A percentile compares a stretch with the other conserved stretches of the same genome.
phyloP scores from a whole-genome alignment of 257 asterid species.

The Fraxinus cuspidata region DNA sequence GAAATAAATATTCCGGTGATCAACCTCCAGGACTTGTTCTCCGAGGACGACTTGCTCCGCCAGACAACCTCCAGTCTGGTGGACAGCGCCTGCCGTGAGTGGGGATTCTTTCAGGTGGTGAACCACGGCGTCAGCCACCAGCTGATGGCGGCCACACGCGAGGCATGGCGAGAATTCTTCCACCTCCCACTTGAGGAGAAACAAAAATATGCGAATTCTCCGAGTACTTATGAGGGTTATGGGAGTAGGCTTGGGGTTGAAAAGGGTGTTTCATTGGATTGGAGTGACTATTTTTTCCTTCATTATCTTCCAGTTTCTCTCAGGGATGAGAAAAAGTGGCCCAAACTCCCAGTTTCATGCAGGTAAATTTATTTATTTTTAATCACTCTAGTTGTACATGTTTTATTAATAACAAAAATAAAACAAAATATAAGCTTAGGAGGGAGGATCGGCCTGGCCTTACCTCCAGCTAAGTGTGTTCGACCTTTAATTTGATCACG shows the following conservation, averaged over 20 bases:
- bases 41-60: constrained; percentile 38
- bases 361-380: constrained; percentile 40
- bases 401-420: too few relatives aligned
- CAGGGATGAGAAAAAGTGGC: constrained; percentile 75
- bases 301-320: constrained; percentile 52
- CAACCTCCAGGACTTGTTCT: constrained; percentile 53
- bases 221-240: constrained; percentile 80
- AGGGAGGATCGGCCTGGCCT: too few relatives aligned
- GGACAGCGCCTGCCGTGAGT: constrained; percentile 67
- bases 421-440: too few relatives aligned
- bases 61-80: constrained; percentile 34
- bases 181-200: constrained; percentile 68
- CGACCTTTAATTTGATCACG: too few relatives aligned
- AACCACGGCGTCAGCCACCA: constrained; percentile 73
- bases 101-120: constrained; percentile 94
- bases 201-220: constrained; percentile 65
- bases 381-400: too few relatives aligned
- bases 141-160: constrained; percentile 50
- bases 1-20: constrained; percentile 43
- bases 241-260: constrained; percentile 86
- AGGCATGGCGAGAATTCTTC: constrained; percentile 75
- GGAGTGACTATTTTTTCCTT: constrained; percentile 92
- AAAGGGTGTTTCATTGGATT: constrained; percentile 66
- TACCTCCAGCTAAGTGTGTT: too few relatives aligned
- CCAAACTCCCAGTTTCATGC: constrained; percentile 62